Base-by-base conservation (phyloP, 2,329 filamentous ascomycete species). In the Myriosclerotinia curreyana region DNA sequence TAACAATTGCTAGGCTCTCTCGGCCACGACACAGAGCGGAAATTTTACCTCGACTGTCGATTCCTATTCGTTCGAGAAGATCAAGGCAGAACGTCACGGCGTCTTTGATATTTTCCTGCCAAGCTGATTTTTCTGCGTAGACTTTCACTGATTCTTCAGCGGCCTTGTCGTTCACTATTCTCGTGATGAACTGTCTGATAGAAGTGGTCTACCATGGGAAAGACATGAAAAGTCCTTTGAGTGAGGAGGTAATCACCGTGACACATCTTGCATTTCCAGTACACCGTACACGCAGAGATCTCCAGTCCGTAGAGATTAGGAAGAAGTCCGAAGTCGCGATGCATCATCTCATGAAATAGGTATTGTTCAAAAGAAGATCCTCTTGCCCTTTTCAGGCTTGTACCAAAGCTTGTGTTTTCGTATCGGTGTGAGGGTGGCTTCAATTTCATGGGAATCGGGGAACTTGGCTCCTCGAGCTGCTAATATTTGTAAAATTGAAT, bases 231-330 rank as follows among this genome's bases (percentile, higher is more conserved):
- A n/a, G 31, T n/a, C 14, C 11, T 8, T 40, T 51, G 9, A 59
- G 5, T 8, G 34, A 34, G 17, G n/a, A 14, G 14, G n/a, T 22
- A 9, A 59, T 22, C 11, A 49, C 3, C 5, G 42, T 49, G 3
- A 49, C 11, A 12, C 55, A 17, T 49, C 42, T 42, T 34, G 28
- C 17, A 22, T 44, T 49, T 38, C 42, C 55, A 34, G 42, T 59
- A 49, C 55, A 59, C 55, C 22, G 42, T 59, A 49, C 55, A 59
- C 6, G n/a, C 5, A 36, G 55, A 59, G 3, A 59, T 36, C 40
- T 59, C 55, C 28, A 59, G 12, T 25, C 55, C 44, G 14, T 59
- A 59, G 8, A 59, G 31, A 15, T 15, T 15, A n/a, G 36, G 55
- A 15, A 59, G 55, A 17, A 22, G 9, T 11, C n/a, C 1, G 2